phyloP scores from a whole-genome alignment of 345 rosid genomes.

The Boechera stricta region DNA sequence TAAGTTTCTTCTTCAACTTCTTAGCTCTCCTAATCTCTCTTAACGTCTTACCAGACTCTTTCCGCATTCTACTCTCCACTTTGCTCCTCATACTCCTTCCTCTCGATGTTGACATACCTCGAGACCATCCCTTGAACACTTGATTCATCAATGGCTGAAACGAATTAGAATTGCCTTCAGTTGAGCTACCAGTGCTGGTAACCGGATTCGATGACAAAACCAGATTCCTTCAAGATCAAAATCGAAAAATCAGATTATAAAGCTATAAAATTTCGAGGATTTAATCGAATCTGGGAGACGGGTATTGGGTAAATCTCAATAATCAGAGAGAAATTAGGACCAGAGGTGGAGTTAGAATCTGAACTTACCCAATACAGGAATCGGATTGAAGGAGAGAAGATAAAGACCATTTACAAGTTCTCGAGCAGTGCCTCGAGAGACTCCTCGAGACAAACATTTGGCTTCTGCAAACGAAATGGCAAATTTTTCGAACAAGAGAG shows the following conservation, averaged over 20 bases:
- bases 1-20: slow-evolving; percentile 87
- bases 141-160: slow-evolving; percentile 32
- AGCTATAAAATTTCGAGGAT: slow-evolving; percentile 2
- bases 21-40: slow-evolving; percentile 92
- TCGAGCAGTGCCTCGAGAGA: slow-evolving; percentile 54
- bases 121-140: slow-evolving; percentile 50
- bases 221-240: slow-evolving; percentile 25
- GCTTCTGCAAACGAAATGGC: slow-evolving; percentile 3
- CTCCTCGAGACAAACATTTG: slow-evolving; percentile 68
- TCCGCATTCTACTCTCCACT: slow-evolving; percentile 90
- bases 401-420: slow-evolving; percentile 48
- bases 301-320: background rate
- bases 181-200: slow-evolving; percentile 18
- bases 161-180: background rate
- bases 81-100: slow-evolving; percentile 95
- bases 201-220: slow-evolving; percentile 21
- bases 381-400: slow-evolving; percentile 56
- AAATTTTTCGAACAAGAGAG: background rate
- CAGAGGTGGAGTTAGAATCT: background rate
- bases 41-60: slow-evolving; percentile 85
- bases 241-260: background rate
- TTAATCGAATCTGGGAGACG: slow-evolving; percentile 5
- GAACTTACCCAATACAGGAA: slow-evolving; percentile 52
- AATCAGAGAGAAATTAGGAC: background rate
- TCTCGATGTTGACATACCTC: slow-evolving; percentile 77